Evolutionary conservation across 2,329 filamentous ascomycete species (phyloP).

Genomic region (Ceratocystis cacaofunesta): DNA sequence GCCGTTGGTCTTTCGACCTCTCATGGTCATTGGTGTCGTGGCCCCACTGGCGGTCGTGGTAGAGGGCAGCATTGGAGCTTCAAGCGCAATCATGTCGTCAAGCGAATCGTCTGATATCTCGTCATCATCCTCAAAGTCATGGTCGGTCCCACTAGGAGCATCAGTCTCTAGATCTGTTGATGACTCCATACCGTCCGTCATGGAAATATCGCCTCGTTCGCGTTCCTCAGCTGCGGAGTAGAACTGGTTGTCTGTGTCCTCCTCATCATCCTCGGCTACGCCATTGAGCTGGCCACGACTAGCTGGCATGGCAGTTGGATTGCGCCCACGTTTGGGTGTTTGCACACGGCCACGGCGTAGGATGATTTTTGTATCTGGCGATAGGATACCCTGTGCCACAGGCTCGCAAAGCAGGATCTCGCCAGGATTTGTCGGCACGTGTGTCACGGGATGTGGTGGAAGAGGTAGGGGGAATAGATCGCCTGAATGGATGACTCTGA

Average conservation of each 20-base stretch:
- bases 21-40: conserved; percentile 68
- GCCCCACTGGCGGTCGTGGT: conserved; percentile 51
- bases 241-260: conserved; percentile 74
- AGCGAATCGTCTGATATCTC: conserved; percentile 81
- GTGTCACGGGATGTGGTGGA: conserved; percentile 71
- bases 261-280: conserved; percentile 48
- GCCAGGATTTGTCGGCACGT: conserved; percentile 68
- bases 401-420: conserved; percentile 90
- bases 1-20: conserved; percentile 52
- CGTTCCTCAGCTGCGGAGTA: conserved; percentile 82
- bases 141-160: conserved; percentile 52
- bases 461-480: conserved; percentile 67
- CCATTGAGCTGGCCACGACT: conserved; percentile 42
- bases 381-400: conserved; percentile 71
- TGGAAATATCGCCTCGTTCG: conserved; percentile 36
- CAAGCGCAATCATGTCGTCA: conserved; percentile 85
- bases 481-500: conserved; percentile 67
- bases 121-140: conserved; percentile 59
- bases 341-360: conserved; percentile 50
- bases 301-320: conserved; percentile 31
- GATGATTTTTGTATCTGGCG: conserved; percentile 67
- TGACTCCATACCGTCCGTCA: conserved; percentile 41
- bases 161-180: conserved; percentile 50
- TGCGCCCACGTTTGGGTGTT: conserved; percentile 35
- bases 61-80: conserved; percentile 63